These are phyloP conservation scores for Juglanconis sp. DNA, from an alignment of 2,329 filamentous ascomycete genomes.

Conservation along the genomic window DNA sequence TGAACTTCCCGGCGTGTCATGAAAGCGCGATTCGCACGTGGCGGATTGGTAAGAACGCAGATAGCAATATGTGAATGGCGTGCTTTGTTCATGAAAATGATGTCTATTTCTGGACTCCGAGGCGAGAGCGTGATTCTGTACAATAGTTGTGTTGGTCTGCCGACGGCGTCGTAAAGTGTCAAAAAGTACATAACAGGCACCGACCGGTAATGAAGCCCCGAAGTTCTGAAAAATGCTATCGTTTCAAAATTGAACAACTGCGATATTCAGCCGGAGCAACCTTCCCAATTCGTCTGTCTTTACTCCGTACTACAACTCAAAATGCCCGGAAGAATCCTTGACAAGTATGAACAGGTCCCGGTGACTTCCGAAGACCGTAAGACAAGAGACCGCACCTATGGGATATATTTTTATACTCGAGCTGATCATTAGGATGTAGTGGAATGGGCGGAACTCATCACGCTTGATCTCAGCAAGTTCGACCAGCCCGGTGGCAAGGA, in stretches of 20 bases:
- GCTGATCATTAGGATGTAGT: slow-evolving; percentile 15
- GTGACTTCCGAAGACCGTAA: slow-evolving; percentile 28
- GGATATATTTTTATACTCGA: neutral
- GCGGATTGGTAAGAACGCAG: neutral
- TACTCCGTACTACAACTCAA: neutral
- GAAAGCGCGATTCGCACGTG: neutral
- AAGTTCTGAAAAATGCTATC: too few relatives aligned
- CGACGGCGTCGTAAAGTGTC: too few relatives aligned
- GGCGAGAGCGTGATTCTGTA: too few relatives aligned
- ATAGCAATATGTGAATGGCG: neutral
- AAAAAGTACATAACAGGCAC: too few relatives aligned
- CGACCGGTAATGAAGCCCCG: too few relatives aligned
- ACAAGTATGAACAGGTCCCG: slow-evolving; percentile 27
- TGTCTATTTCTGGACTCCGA: too few relatives aligned
- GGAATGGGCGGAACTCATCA: slow-evolving; percentile 28
- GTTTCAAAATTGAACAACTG: too few relatives aligned
- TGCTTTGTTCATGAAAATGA: too few relatives aligned
- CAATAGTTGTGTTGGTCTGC: too few relatives aligned
- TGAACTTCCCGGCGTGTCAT: neutral
- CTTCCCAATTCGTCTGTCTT: neutral
- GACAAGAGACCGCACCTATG: neutral
- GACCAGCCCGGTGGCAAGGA: slow-evolving; percentile 31
- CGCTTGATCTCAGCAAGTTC: slow-evolving; percentile 30
- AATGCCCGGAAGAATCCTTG: slow-evolving; percentile 27
- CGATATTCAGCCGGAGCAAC: too few relatives aligned